phyloP scores from a whole-genome alignment of 2,329 filamentous ascomycete species.

The Cadophora sp. region DNA sequence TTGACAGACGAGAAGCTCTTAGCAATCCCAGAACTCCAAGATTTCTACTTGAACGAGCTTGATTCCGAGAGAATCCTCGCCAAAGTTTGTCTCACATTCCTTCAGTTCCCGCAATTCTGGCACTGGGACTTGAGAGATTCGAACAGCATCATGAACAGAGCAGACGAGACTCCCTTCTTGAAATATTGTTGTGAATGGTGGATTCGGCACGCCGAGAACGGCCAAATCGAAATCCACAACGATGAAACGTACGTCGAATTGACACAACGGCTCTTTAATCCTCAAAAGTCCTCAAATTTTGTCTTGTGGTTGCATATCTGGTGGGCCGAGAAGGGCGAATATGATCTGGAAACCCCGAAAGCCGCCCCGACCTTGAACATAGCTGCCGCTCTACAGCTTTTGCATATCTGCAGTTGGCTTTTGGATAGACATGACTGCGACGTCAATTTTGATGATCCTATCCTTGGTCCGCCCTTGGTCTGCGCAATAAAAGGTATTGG shows the following conservation, averaged over 20 bases:
- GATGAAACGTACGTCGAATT: slow-evolving; percentile 3
- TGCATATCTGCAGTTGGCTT: slow-evolving; percentile 19
- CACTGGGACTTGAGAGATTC: slow-evolving; percentile 3
- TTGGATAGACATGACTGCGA: slow-evolving; percentile 17
- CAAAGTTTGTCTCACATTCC: slow-evolving; percentile 25
- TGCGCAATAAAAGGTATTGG: slow-evolving; percentile 5
- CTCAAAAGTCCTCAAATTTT: slow-evolving; percentile 20
- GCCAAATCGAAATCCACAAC: neutral
- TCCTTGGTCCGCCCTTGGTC: slow-evolving; percentile 19
- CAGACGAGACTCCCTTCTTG: slow-evolving; percentile 10
- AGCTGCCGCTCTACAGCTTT: slow-evolving; percentile 15
- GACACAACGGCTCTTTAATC: slow-evolving; percentile 13
- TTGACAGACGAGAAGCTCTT: slow-evolving; percentile 24
- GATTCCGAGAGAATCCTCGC: neutral
- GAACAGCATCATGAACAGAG: neutral
- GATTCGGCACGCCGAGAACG: neutral
- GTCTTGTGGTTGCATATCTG: slow-evolving; percentile 18
- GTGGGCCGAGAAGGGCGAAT: neutral
- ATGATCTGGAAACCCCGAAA: neutral
- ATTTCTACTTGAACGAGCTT: slow-evolving; percentile 1
- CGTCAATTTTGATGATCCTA: slow-evolving; percentile 19
- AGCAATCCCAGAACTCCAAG: slow-evolving; percentile 8
- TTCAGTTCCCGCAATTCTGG: slow-evolving; percentile 24
- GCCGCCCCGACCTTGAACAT: slow-evolving; percentile 20
- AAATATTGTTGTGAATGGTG: slow-evolving; percentile 13